A percentile compares a stretch with the other conserved stretches of the same genome.
phyloP scores from a whole-genome alignment of 257 asterid species.

The Rhazya stricta region DNA sequence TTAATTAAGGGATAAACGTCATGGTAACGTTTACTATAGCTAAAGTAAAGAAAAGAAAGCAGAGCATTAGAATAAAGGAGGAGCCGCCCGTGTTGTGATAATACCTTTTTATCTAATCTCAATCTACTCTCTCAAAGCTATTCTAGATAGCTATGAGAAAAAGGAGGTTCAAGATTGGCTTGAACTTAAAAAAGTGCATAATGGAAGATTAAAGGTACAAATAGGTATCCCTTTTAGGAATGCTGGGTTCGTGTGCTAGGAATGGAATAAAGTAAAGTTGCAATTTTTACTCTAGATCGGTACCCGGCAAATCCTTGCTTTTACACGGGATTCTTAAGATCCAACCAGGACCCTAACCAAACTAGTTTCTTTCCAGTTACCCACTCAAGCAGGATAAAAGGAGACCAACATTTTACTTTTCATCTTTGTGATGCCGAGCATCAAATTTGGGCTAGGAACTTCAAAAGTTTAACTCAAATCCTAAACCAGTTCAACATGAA shows the following conservation, averaged over 20 bases:
- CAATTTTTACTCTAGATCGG: slow-evolving; percentile 3
- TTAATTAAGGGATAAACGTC: background rate
- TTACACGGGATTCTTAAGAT: slow-evolving; percentile 18
- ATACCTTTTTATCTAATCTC: slow-evolving; percentile 2
- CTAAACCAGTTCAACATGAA: background rate
- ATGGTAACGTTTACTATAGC: background rate
- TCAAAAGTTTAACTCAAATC: background rate
- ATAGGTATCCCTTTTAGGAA: slow-evolving; percentile 25
- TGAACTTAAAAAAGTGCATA: slow-evolving; percentile 15
- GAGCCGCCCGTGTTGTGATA: slow-evolving; percentile 31
- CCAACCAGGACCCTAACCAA: background rate
- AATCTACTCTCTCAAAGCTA: background rate
- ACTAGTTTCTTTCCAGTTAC: background rate
- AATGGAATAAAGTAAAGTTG: slow-evolving; percentile 30
- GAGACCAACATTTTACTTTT: background rate
- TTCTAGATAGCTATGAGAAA: slow-evolving; percentile 18
- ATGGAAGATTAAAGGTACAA: slow-evolving; percentile 13
- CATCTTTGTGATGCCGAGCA: too few species aligned
- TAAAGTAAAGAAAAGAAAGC: background rate
- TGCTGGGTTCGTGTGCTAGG: slow-evolving; percentile 22
- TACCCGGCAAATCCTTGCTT: background rate
- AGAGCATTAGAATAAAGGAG: slow-evolving; percentile 3
- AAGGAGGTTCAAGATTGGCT: slow-evolving; percentile 11
- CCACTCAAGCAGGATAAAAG: background rate
- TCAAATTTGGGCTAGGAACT: too few species aligned